Percentiles rank a stretch among this genome's conserved stretches.
These are phyloP conservation scores for Pseudofabraea citricarpa DNA, from an alignment of 2,329 filamentous ascomycete species.

Conservation along the genomic window DNA sequence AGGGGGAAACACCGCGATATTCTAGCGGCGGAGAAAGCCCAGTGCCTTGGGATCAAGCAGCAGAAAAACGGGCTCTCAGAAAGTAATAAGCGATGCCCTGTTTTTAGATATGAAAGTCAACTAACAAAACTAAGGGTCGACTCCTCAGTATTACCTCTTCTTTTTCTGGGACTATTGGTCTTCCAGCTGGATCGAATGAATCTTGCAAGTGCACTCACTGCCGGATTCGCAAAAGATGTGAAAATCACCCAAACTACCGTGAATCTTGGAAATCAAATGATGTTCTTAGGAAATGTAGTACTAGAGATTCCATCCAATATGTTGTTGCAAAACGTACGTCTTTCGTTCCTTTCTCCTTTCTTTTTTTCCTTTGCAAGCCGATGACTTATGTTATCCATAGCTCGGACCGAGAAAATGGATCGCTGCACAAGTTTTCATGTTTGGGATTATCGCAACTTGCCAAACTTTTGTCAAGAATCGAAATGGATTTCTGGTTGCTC, in stretches of 20 bases:
- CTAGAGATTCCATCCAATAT: constrained; percentile 30
- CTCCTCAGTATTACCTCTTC: constrained; percentile 5
- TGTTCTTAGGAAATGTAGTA: constrained; percentile 27
- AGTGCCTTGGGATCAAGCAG: no score
- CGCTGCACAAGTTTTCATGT: constrained; percentile 27
- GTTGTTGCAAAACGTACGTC: constrained; percentile 18
- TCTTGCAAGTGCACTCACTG: constrained; percentile 29
- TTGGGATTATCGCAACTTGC: constrained; percentile 28
- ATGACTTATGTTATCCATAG: no score
- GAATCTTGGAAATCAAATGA: constrained; percentile 27
- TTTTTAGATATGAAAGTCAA: no score
- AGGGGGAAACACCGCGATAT: no score
- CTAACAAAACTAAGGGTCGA: not conserved
- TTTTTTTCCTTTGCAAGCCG: no score
- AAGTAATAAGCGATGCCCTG: no score
- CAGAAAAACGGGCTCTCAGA: no score
- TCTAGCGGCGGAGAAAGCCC: no score
- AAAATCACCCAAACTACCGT: constrained; percentile 23
- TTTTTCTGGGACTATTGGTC: not conserved
- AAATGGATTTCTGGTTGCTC: constrained; percentile 38
- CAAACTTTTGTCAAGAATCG: constrained; percentile 35
- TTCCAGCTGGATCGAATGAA: constrained; percentile 30
- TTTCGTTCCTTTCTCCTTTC: no score
- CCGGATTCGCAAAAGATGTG: constrained; percentile 24
- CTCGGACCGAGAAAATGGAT: constrained; percentile 26